Conservation (phyloP, 2,329 filamentous ascomycete genomes). For the Dactylellina leptospora region DNA sequence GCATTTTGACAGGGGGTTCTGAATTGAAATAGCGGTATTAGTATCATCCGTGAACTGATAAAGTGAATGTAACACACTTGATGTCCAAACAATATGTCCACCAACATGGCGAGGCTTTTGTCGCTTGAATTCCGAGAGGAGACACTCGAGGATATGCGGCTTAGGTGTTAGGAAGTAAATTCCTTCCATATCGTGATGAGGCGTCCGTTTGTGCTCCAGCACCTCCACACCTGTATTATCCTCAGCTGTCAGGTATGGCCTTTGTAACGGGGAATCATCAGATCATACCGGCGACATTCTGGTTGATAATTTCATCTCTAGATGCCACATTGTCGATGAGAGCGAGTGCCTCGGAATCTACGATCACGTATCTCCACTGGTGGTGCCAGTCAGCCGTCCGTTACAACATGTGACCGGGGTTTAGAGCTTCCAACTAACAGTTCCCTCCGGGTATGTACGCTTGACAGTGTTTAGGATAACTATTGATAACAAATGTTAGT, state of each 20-base stretch:
- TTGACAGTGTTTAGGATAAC: conserved; percentile 41
- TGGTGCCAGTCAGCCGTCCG: not conserved
- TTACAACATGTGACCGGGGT: not conserved
- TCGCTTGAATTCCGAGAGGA: conserved; percentile 90
- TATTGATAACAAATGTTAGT: not conserved
- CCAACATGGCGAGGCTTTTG: conserved; percentile 74
- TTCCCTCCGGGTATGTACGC: conserved; percentile 27
- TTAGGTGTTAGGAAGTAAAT: conserved; percentile 89
- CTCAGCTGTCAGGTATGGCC: not conserved
- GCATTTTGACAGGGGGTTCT: conserved; percentile 32
- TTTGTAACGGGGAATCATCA: not conserved
- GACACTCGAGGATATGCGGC: conserved; percentile 87
- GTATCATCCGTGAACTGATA: not conserved
- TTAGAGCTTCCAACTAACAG: conserved; percentile 22
- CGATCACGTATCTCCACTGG: conserved; percentile 95
- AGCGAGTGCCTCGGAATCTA: conserved; percentile 83
- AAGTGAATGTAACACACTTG: conserved; percentile 62
- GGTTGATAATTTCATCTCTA: conserved; percentile 95
- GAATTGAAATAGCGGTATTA: conserved; percentile 65
- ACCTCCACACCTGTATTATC: conserved; percentile 80
- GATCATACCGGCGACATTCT: conserved; percentile 94
- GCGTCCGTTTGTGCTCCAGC: conserved; percentile 84
- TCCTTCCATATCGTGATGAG: conserved; percentile 90
- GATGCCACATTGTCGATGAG: conserved; percentile 90
- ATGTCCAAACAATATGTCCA: conserved; percentile 85